Conservation (phyloP, 2,329 filamentous ascomycete genomes). For the Monosporascus sp. region DNA sequence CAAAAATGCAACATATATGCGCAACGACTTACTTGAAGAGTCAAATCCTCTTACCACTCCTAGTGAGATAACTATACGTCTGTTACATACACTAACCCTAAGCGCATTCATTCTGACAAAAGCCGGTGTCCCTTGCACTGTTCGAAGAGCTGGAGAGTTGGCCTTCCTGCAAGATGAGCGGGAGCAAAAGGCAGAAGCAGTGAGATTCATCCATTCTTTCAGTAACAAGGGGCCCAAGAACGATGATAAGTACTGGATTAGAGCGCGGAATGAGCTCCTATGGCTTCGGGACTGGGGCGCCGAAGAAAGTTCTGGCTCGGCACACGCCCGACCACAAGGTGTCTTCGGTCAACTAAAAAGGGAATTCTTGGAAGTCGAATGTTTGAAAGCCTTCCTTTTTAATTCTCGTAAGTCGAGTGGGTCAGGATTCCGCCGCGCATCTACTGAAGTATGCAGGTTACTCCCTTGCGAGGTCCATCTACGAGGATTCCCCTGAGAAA, state of each 20-base stretch:
- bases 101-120: constrained; percentile 53
- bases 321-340: constrained; percentile 35
- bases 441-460: constrained; percentile 44
- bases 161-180: constrained; percentile 56
- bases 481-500: constrained; percentile 44
- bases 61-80: constrained; percentile 44
- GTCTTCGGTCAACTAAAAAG: constrained; percentile 55
- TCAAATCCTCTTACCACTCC: constrained; percentile 63
- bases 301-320: constrained; percentile 31
- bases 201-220: constrained; percentile 52
- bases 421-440: not conserved
- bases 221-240: constrained; percentile 44
- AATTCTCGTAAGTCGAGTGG: constrained; percentile 48
- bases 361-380: constrained; percentile 62
- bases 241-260: constrained; percentile 60
- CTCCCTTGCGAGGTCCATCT: constrained; percentile 56
- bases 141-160: constrained; percentile 55
- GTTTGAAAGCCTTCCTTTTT: constrained; percentile 62
- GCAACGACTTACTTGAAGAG: constrained; percentile 49
- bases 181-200: constrained; percentile 58
- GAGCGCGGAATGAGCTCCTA: constrained; percentile 57
- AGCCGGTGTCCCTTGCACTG: constrained; percentile 42
- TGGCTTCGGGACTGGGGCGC: constrained; percentile 72
- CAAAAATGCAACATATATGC: constrained; percentile 39
- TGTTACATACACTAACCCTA: constrained; percentile 59